Evolutionary conservation across 148 eudicot genomes (phyloP), one percentile per base, ranked within the genome.

Genomic region (Rhododendron griersonianum): DNA sequence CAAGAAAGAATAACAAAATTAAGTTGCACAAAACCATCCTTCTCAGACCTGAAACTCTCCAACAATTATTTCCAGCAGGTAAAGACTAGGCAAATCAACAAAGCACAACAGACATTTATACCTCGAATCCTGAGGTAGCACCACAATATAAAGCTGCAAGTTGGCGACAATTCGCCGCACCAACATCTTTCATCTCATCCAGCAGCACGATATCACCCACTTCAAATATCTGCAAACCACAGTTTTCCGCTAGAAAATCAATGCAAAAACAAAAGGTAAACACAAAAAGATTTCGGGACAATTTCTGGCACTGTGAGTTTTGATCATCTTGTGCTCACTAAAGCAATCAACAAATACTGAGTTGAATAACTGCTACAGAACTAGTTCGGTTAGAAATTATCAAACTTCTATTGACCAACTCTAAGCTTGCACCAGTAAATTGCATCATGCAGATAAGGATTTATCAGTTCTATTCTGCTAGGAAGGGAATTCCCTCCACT

Each of bases 61-160:
- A 1, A 25, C 6, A 1, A 25, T 19, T 48, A 19, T 10, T 30
- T 74, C 7, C 67, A 18, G 23, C 30, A 19, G 16, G 48, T 10
- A 50, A 19, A 33, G 4, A 71, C 23, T 18, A 30, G 5, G 6
- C 25, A 23, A 53, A 23, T 48, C 33, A 1, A 15, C 48, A 53
- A 23, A 69, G 30, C 1, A 15, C 47, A n/a, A 33, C 61, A 81
- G 63, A 55, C n/a, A 50, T 44, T 14, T 19, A 61, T 91, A 95
- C 99, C 99, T 97, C 99, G 81, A 97, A 97, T 50, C 99, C 99
- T 28, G 99, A 95, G 85, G 82, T 94, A 85, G 95, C 90, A 88
- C 98, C 99, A 92, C 99, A 97, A 84, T 97, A 91, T 45, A 97
- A 88, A 57, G 98, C 98, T 71, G 98, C 98, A 89, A 97, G 93